A percentile compares a stretch with the other conserved stretches of the same genome.
These are phyloP conservation scores for Wilcoxina mikolae DNA, from an alignment of 495 filamentous ascomycete species.

Conservation along the genomic window DNA sequence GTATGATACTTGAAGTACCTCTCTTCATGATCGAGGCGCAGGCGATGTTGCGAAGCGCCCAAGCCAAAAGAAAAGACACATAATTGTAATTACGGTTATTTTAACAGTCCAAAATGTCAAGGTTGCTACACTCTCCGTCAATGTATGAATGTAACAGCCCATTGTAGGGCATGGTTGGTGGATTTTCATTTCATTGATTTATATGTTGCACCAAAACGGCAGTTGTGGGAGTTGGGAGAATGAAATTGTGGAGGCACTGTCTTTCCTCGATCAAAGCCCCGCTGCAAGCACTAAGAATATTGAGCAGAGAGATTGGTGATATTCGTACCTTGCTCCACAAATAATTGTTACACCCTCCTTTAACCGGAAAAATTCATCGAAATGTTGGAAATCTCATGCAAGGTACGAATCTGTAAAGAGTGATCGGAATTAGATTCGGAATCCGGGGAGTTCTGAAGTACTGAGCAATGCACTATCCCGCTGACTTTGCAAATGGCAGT, in stretches of 20 bases:
- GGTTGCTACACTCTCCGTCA: background rate
- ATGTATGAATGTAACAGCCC: background rate
- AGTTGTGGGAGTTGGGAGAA: background rate
- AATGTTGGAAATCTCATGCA: background rate
- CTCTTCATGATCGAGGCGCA: too few relatives aligned
- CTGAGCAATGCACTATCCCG: background rate
- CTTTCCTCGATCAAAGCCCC: background rate
- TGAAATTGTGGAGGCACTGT: background rate
- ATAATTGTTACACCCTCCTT: too few relatives aligned
- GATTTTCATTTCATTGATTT: background rate
- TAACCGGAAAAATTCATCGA: background rate
- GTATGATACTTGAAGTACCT: too few relatives aligned
- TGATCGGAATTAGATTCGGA: background rate
- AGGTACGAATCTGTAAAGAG: background rate
- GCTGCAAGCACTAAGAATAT: background rate
- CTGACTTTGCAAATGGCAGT: background rate
- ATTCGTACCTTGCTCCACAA: too few relatives aligned
- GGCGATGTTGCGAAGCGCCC: background rate
- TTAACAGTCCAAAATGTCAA: background rate
- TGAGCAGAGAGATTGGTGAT: background rate
- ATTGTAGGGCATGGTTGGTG: background rate
- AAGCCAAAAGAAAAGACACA: background rate
- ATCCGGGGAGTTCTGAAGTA: background rate
- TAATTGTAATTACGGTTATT: background rate
- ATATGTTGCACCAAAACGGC: constrained; percentile 1